Evolutionary conservation across 2,329 filamentous ascomycete species (phyloP).

Genomic region (Huntiella moniliformis): DNA sequence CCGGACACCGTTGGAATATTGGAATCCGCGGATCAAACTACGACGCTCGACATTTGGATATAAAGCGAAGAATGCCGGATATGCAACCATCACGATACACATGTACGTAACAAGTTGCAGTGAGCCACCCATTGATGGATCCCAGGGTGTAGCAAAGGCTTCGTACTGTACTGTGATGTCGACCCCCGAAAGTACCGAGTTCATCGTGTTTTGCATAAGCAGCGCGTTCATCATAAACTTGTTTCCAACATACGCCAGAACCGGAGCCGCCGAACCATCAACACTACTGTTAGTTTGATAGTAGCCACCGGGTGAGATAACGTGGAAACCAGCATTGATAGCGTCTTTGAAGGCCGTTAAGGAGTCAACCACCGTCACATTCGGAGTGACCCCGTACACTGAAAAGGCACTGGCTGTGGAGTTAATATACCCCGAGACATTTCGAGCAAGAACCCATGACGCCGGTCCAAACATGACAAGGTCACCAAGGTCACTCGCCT

Average conservation of each 20-base stretch:
- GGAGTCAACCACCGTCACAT: constrained; percentile 32
- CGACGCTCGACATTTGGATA: constrained; percentile 77
- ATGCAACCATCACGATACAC: constrained; percentile 56
- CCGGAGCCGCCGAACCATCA: constrained; percentile 37
- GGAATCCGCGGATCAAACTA: constrained; percentile 59
- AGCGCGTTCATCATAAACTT: constrained; percentile 37
- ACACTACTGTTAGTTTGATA: constrained; percentile 38
- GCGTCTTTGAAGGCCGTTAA: constrained; percentile 47
- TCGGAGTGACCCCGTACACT: constrained; percentile 4
- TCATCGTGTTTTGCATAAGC: constrained; percentile 44
- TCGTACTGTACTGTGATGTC: constrained; percentile 56
- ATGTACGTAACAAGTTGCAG: constrained; percentile 70
- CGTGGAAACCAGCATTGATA: constrained; percentile 42
- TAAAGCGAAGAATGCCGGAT: constrained; percentile 70
- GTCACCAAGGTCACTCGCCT: constrained; percentile 17
- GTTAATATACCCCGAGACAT: constrained; percentile 3
- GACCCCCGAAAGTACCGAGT: constrained; percentile 47
- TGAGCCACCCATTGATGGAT: constrained; percentile 48
- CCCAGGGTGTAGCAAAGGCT: constrained; percentile 56
- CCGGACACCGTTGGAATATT: constrained; percentile 82
- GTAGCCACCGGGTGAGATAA: constrained; percentile 59
- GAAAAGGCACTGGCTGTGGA: constrained; percentile 8
- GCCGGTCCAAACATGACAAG: constrained; percentile 6
- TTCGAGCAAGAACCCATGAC: constrained; percentile 1
- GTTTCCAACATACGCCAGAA: constrained; percentile 54